These are phyloP conservation scores for Eucalyptus polybractea DNA, from an alignment of 345 rosid species.

Conservation along the genomic window DNA sequence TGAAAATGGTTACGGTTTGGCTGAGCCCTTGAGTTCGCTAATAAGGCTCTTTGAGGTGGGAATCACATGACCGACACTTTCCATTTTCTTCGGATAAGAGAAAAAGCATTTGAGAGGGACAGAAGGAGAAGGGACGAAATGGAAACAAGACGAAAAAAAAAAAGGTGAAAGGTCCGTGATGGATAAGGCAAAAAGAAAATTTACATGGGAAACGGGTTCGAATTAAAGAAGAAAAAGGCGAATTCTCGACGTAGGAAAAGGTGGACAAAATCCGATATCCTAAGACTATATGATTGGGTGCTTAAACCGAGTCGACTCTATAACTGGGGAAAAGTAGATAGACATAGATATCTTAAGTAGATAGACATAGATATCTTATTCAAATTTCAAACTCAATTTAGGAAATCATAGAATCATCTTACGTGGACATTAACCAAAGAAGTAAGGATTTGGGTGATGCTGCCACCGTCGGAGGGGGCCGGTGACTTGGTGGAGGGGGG, in stretches of 20 bases:
- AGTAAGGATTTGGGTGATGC: fast-evolving
- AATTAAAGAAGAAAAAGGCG: not conserved
- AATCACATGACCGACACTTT: not conserved
- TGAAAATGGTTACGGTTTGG: not conserved
- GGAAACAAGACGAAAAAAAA: not conserved
- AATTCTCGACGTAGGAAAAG: not conserved
- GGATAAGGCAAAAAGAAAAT: not conserved
- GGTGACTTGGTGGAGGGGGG: fast-evolving
- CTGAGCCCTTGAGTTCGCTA: not conserved
- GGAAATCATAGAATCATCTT: not conserved
- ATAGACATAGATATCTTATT: not conserved
- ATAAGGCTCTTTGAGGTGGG: not conserved
- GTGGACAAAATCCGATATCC: not conserved
- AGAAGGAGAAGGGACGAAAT: not conserved
- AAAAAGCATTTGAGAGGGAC: not conserved
- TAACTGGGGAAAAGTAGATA: not conserved
- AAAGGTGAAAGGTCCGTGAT: not conserved
- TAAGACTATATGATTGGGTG: not conserved
- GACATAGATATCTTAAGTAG: not conserved
- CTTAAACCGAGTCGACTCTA: not conserved
- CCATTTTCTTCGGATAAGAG: not conserved
- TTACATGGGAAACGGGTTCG: not conserved
- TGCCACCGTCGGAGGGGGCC: fast-evolving
- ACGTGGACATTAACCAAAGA: not conserved
- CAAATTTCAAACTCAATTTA: fast-evolving